Evolutionary conservation across 1,284 basidiomycete genomes (phyloP).

Genomic region (Dichomitus squalens): DNA sequence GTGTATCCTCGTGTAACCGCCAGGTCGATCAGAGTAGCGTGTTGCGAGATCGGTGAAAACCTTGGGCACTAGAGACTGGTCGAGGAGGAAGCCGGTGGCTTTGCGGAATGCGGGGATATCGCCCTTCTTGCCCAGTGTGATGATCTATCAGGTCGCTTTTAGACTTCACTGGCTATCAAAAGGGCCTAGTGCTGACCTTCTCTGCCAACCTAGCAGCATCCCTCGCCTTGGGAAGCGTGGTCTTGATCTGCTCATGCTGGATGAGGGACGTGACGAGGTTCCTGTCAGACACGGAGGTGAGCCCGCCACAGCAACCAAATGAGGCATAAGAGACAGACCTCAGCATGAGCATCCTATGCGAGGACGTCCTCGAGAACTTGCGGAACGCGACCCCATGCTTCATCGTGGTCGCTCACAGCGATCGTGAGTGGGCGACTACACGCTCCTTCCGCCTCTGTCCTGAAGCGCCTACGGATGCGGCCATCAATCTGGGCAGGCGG

Average conservation of each 20-base stretch:
- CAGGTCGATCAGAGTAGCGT: slow-evolving; percentile 83
- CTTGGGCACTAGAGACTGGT: slow-evolving; percentile 73
- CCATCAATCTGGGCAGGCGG: slow-evolving; percentile 9
- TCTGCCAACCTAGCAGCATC: slow-evolving; percentile 92
- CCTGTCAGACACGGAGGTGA: slow-evolving; percentile 42
- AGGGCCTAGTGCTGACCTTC: slow-evolving; percentile 58
- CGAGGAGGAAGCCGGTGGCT: slow-evolving; percentile 78
- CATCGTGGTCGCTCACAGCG: slow-evolving; percentile 49
- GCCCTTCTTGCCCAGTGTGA: slow-evolving; percentile 86
- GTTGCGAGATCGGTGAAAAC: slow-evolving; percentile 80
- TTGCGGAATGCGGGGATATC: slow-evolving; percentile 63
- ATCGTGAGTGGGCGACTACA: slow-evolving; percentile 10
- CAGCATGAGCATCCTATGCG: slow-evolving; percentile 86
- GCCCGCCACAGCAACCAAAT: background rate
- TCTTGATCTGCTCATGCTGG: slow-evolving; percentile 95
- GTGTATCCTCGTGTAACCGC: slow-evolving; percentile 96
- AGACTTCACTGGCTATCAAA: background rate
- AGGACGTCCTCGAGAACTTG: slow-evolving; percentile 85
- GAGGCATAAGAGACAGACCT: slow-evolving; percentile 50
- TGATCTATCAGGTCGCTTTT: slow-evolving; percentile 56
- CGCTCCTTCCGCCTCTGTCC: background rate
- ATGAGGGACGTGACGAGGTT: slow-evolving; percentile 95
- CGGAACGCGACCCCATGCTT: slow-evolving; percentile 91
- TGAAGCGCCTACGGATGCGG: background rate
- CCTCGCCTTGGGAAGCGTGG: slow-evolving; percentile 94